These are phyloP conservation scores for Thelephora terrestris DNA, from an alignment of 1,284 basidiomycete species.

Conservation along the genomic window DNA sequence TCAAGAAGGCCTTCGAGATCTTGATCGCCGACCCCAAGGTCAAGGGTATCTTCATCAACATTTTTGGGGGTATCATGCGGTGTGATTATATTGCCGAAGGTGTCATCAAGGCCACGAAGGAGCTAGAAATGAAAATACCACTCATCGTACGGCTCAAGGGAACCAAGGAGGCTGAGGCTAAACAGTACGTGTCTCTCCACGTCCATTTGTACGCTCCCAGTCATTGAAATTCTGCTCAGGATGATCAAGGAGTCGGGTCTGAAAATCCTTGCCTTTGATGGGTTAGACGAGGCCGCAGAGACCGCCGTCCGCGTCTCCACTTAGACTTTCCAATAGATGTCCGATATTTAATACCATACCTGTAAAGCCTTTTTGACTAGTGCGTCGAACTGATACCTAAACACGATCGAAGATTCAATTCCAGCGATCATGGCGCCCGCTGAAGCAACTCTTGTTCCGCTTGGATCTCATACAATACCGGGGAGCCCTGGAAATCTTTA, in stretches of 20 bases:
- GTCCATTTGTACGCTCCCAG: not conserved
- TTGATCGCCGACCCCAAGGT: constrained; percentile 86
- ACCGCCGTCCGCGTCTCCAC: constrained; percentile 51
- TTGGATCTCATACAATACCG: too few species aligned
- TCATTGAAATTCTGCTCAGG: constrained; percentile 28
- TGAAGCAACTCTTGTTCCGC: too few species aligned
- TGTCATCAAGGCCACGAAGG: constrained; percentile 96
- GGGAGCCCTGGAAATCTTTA: too few species aligned
- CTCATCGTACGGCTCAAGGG: constrained; percentile 94
- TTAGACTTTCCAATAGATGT: constrained; percentile 35
- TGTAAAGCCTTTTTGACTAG: not conserved
- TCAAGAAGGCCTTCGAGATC: constrained; percentile 99
- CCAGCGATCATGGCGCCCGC: too few species aligned
- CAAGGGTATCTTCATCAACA: constrained; percentile 99
- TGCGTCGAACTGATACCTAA: too few species aligned
- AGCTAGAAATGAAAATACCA: constrained; percentile 79
- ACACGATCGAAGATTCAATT: too few species aligned
- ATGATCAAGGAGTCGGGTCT: constrained; percentile 90
- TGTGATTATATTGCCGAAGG: constrained; percentile 97
- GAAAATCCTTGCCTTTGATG: constrained; percentile 87
- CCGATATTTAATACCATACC: constrained; percentile 13
- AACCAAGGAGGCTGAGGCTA: constrained; percentile 93
- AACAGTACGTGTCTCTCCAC: constrained; percentile 63
- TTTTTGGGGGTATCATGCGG: constrained; percentile 95
- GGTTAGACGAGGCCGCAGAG: constrained; percentile 77